These are phyloP conservation scores for Aspergillus sp. DNA, from an alignment of 2,329 filamentous ascomycete species.

Conservation along the genomic window DNA sequence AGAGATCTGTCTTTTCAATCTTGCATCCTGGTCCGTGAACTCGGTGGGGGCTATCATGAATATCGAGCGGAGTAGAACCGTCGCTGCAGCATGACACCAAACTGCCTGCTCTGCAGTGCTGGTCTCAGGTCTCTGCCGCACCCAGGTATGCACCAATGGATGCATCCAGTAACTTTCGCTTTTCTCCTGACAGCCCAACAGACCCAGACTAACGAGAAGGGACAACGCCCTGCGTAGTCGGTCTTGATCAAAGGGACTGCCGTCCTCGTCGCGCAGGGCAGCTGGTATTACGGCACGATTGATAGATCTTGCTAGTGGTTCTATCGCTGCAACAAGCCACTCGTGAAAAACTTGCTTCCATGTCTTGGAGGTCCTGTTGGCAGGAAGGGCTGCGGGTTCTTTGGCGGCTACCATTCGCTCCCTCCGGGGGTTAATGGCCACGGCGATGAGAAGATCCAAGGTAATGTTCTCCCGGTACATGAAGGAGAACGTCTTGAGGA, in stretches of 20 bases:
- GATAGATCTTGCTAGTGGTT: not conserved
- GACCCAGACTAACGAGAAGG: not conserved
- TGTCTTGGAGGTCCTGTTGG: not conserved
- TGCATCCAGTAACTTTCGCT: conserved; percentile 5
- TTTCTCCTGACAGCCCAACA: not conserved
- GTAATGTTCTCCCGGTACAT: too few relatives aligned
- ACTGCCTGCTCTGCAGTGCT: not conserved
- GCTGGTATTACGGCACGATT: not conserved
- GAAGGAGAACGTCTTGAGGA: too few relatives aligned
- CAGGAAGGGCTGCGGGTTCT: not conserved
- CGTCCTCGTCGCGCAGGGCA: not conserved
- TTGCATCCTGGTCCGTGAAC: not conserved
- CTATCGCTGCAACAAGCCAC: not conserved
- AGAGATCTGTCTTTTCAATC: not conserved
- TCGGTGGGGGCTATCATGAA: not conserved
- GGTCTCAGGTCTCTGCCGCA: conserved; percentile 1
- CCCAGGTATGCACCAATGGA: conserved; percentile 5
- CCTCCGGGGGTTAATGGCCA: not conserved
- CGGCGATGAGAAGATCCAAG: not conserved
- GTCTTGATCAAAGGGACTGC: not conserved
- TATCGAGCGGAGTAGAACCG: not conserved
- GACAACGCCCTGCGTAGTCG: not conserved
- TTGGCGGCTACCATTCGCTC: not conserved
- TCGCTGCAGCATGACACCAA: conserved; percentile 1
- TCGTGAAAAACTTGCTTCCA: not conserved